These are phyloP conservation scores for Furcasterigmium furcatum DNA, from an alignment of 2,329 filamentous ascomycete species.

Conservation along the genomic window DNA sequence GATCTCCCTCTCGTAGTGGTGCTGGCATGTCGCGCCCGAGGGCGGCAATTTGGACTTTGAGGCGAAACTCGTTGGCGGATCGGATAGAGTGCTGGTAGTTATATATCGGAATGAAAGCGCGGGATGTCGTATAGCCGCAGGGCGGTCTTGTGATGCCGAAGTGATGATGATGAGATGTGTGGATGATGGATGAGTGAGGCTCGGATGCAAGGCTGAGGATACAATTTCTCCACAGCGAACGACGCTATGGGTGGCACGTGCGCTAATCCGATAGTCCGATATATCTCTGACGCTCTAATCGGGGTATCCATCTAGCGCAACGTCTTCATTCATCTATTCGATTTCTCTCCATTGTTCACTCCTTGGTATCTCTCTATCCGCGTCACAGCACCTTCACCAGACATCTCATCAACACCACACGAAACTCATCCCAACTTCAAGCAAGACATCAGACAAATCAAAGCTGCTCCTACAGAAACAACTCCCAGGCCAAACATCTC, in stretches of 20 bases:
- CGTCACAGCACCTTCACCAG: not conserved
- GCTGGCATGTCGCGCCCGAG: not conserved
- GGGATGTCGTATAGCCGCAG: not conserved
- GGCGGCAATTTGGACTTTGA: no score
- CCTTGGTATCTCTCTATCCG: not conserved
- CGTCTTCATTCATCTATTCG: no score
- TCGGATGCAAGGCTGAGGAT: not conserved
- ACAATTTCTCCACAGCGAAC: not conserved
- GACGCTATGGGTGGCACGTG: not conserved
- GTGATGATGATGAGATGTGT: not conserved
- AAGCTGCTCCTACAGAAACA: no score
- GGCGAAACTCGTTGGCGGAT: no score
- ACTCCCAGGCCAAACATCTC: not conserved
- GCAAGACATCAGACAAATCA: not conserved
- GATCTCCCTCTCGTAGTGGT: no score
- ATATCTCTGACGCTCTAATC: no score
- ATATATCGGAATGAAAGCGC: no score
- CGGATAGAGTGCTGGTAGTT: no score
- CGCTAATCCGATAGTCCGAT: no score
- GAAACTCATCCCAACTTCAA: not conserved
- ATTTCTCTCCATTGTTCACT: no score
- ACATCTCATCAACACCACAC: not conserved
- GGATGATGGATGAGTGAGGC: not conserved
- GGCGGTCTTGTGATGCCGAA: not conserved
- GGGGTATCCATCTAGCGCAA: no score